Evolutionary conservation across 169 alveolate species (phyloP).

Genomic region (Plasmodium vinckei): DNA sequence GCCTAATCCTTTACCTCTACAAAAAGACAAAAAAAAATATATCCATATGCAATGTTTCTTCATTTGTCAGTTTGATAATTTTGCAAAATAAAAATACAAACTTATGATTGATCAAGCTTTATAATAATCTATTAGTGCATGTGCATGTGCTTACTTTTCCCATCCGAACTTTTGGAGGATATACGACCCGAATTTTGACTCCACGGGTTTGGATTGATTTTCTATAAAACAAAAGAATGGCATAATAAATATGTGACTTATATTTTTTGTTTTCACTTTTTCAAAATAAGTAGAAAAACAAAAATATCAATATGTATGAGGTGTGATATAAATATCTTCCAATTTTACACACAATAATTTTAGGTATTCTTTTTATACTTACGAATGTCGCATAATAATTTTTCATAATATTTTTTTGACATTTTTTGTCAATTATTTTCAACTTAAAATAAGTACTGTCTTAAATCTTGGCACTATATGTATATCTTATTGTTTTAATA

Average conservation of each 20-base stretch:
- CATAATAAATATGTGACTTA: too few species aligned
- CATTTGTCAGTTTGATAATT: neutral
- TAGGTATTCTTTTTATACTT: slow-evolving; percentile 18
- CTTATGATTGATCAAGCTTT: neutral
- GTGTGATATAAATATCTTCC: too few species aligned
- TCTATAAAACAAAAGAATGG: slow-evolving; percentile 19
- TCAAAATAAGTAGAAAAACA: neutral
- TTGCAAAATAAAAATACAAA: neutral
- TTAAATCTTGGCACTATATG: too few species aligned
- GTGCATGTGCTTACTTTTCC: slow-evolving; percentile 38
- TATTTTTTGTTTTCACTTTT: too few species aligned
- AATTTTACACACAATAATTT: neutral
- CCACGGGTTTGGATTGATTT: slow-evolving; percentile 70
- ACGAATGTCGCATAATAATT: slow-evolving; percentile 56
- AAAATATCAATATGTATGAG: too few species aligned
- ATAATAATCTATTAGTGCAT: too few species aligned
- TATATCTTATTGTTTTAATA: too few species aligned
- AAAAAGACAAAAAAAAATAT: slow-evolving; percentile 6
- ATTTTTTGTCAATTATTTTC: neutral
- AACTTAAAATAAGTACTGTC: neutral
- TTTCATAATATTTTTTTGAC: slow-evolving; percentile 71
- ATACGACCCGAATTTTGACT: slow-evolving; percentile 70
- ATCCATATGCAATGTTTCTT: neutral
- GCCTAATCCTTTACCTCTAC: slow-evolving; percentile 71
- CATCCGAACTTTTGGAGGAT: slow-evolving; percentile 72